phyloP scores from a whole-genome alignment of 2,329 filamentous ascomycete genomes.

The Hypoxylon sp. region DNA sequence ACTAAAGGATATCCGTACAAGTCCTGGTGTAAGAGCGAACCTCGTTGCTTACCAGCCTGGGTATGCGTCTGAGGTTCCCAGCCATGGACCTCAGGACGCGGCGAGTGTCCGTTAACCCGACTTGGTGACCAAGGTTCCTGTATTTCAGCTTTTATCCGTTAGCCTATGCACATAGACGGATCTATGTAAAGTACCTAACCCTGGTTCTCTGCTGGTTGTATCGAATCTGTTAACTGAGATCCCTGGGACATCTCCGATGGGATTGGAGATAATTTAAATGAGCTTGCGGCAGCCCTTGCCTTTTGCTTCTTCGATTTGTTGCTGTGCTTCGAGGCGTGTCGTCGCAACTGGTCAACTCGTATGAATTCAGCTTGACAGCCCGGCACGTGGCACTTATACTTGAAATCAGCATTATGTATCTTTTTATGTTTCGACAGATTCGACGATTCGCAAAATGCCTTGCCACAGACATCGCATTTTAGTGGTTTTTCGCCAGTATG shows the following conservation, averaged over 20 bases:
- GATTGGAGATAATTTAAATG: slow-evolving; percentile 2
- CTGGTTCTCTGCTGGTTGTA: slow-evolving; percentile 6
- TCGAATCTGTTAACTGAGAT: not conserved
- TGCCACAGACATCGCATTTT: slow-evolving; percentile 65
- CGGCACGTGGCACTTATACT: slow-evolving; percentile 56
- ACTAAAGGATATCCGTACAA: too few species aligned
- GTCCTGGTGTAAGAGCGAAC: too few species aligned
- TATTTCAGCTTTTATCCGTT: too few species aligned
- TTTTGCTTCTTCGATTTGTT: slow-evolving; percentile 40
- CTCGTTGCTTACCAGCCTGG: too few species aligned
- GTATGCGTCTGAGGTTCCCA: too few species aligned
- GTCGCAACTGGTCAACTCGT: slow-evolving; percentile 67
- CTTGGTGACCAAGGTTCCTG: too few species aligned
- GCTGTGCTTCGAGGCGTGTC: slow-evolving; percentile 55
- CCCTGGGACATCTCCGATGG: slow-evolving; percentile 14
- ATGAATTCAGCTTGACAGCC: slow-evolving; percentile 67
- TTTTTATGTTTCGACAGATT: slow-evolving; percentile 73
- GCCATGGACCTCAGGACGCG: too few species aligned
- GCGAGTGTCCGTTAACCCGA: too few species aligned
- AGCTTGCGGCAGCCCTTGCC: slow-evolving; percentile 10
- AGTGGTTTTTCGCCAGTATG: slow-evolving; percentile 73
- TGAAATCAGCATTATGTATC: slow-evolving; percentile 64
- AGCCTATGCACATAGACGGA: too few species aligned
- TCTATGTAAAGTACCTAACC: too few species aligned
- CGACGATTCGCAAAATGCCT: slow-evolving; percentile 70